phyloP scores from a whole-genome alignment of 2,329 filamentous ascomycete species.

The Orbilia javanica region DNA sequence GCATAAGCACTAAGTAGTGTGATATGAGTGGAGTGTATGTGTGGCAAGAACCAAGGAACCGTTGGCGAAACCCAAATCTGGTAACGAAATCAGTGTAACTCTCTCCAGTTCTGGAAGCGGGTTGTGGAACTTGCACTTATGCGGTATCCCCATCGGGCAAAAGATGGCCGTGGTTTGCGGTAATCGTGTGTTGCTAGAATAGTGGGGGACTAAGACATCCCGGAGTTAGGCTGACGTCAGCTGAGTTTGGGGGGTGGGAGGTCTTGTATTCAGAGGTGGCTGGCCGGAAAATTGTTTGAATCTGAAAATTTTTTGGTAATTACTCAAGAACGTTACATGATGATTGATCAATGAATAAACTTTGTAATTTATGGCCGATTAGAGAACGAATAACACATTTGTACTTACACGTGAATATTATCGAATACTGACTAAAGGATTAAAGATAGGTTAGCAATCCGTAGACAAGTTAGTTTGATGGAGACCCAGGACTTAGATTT shows the following conservation, averaged over 20 bases:
- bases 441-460: constrained; percentile 2
- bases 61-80: not conserved
- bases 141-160: not conserved
- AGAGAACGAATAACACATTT: not conserved
- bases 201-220: constrained; percentile 4
- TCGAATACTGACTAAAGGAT: constrained; percentile 9
- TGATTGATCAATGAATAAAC: no score
- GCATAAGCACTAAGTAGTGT: constrained; percentile 18
- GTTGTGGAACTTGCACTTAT: not conserved
- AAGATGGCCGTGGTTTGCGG: not conserved
- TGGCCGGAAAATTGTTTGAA: not conserved
- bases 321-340: no score
- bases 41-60: not conserved
- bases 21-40: not conserved
- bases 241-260: not conserved
- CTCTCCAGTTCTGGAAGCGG: not conserved
- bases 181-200: not conserved
- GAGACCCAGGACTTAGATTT: not conserved
- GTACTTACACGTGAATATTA: not conserved
- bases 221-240: constrained; percentile 44
- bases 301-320: no score
- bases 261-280: not conserved
- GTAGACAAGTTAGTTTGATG: not conserved
- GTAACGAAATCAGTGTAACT: constrained; percentile 1
- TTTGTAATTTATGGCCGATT: constrained; percentile 6